Conservation (phyloP, 1,284 basidiomycete genomes). For the Sparassis latifolia region DNA sequence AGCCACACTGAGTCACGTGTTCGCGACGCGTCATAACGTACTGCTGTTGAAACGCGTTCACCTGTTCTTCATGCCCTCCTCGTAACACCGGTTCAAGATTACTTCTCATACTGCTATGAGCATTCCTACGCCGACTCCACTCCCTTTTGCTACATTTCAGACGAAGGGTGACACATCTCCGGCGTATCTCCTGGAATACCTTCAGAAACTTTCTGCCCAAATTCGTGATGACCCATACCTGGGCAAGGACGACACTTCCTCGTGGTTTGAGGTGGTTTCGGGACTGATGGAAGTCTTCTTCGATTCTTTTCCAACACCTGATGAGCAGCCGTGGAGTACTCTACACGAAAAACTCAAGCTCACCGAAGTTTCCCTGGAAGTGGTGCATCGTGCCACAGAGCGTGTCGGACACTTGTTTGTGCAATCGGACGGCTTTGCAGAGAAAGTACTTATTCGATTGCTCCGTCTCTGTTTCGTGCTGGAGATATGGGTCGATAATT, state of each 20-base stretch:
- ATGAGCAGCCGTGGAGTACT: conserved; percentile 40
- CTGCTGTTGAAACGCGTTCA: not conserved
- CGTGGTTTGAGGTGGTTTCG: conserved; percentile 32
- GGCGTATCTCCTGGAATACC: conserved; percentile 38
- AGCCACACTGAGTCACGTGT: not conserved
- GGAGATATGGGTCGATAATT: conserved; percentile 49
- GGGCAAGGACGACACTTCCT: conserved; percentile 14
- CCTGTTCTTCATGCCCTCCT: too few relatives aligned
- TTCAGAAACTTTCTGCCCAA: conserved; percentile 34
- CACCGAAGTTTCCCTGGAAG: conserved; percentile 44
- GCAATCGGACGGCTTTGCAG: conserved; percentile 36
- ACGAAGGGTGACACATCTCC: conserved; percentile 33
- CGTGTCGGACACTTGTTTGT: conserved; percentile 46
- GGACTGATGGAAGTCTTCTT: conserved; percentile 49
- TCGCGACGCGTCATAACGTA: too few relatives aligned
- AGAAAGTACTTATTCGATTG: conserved; percentile 43
- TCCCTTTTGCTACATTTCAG: conserved; percentile 35
- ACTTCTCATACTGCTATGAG: conserved; percentile 17
- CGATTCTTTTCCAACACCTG: conserved; percentile 39
- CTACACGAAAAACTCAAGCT: conserved; percentile 53
- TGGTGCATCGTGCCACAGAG: conserved; percentile 42
- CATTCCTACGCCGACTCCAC: conserved; percentile 25
- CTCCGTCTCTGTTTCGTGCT: conserved; percentile 47
- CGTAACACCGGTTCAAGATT: too few relatives aligned
- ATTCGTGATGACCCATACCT: conserved; percentile 21